phyloP scores from a whole-genome alignment of 305 asterid genomes.

The Euphrasia arctica region DNA sequence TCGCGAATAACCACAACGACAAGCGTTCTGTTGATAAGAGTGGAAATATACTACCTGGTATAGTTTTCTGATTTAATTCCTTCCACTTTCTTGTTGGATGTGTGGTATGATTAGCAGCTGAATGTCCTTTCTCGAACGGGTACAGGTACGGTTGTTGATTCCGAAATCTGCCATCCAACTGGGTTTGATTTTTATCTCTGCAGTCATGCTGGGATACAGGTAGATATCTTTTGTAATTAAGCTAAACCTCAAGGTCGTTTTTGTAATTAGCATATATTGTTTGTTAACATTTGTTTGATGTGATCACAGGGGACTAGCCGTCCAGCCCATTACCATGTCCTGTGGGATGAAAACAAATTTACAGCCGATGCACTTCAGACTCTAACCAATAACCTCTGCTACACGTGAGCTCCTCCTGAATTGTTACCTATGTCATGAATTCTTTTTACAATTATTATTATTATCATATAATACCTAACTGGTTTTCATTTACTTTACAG shows the following conservation, averaged over 20 bases:
- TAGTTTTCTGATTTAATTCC: conserved; percentile 1
- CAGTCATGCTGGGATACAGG: conserved; percentile 91
- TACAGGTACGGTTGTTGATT: conserved; percentile 76
- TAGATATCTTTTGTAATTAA: not conserved
- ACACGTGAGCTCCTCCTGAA: conserved; percentile 48
- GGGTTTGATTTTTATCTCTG: conserved; percentile 83
- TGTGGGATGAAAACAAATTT: conserved; percentile 72
- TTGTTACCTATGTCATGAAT: not conserved
- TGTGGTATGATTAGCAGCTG: not conserved
- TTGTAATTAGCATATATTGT: not conserved
- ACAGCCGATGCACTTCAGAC: conserved; percentile 62
- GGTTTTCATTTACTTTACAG: conserved; percentile 33
- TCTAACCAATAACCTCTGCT: conserved; percentile 66
- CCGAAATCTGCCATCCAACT: conserved; percentile 76
- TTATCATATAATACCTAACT: not conserved
- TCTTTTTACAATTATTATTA: not conserved
- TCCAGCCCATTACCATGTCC: conserved; percentile 76
- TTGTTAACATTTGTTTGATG: not conserved
- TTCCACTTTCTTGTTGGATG: not conserved
- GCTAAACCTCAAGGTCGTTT: not conserved
- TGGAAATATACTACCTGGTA: conserved; percentile 69
- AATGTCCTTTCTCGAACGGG: not conserved
- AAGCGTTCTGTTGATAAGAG: conserved; percentile 50
- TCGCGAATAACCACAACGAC: conserved; percentile 60
- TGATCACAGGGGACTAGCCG: conserved; percentile 65